A percentile compares a stretch with the other conserved stretches of the same genome.
Conservation (phyloP, 2,329 filamentous ascomycete species). For the Epichloe aotearoae region DNA sequence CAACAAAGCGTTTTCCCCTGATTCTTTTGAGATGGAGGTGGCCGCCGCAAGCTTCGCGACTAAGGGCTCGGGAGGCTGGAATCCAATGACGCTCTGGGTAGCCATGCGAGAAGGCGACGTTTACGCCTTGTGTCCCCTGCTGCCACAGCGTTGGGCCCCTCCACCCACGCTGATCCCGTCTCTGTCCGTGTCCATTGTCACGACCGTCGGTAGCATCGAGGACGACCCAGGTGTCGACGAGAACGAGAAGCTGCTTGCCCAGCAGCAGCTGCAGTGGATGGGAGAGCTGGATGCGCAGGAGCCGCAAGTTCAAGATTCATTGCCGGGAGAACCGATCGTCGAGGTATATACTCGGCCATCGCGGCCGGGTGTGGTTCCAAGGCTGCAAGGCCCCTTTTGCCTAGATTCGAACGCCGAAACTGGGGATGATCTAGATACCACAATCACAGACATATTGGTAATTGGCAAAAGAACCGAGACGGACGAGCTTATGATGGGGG, state of each 20-base stretch:
- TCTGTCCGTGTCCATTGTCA: constrained; percentile 68
- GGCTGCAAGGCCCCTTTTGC: constrained; percentile 49
- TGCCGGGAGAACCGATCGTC: constrained; percentile 32
- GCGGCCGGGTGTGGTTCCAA: constrained; percentile 44
- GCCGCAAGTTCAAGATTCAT: constrained; percentile 38
- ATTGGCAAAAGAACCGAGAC: constrained; percentile 50
- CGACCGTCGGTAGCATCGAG: constrained; percentile 52
- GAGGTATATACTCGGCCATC: constrained; percentile 45
- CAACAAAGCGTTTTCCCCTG: constrained; percentile 79
- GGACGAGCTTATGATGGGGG: constrained; percentile 48
- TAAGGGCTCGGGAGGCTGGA: constrained; percentile 67
- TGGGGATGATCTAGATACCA: constrained; percentile 43
- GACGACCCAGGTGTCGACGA: constrained; percentile 42
- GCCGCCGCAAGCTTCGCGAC: constrained; percentile 71
- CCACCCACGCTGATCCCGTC: constrained; percentile 67
- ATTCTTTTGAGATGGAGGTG: constrained; percentile 87
- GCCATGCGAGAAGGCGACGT: constrained; percentile 92
- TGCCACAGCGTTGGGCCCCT: constrained; percentile 77
- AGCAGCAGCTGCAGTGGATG: constrained; percentile 57
- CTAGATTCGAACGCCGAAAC: constrained; percentile 40
- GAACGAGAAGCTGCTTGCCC: constrained; percentile 41
- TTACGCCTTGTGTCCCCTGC: constrained; percentile 81
- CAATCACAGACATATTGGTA: constrained; percentile 47
- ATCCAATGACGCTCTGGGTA: constrained; percentile 90
- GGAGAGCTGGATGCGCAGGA: constrained; percentile 51